Conservation (phyloP, 2,329 filamentous ascomycete species). For the Botryotinia globosa region DNA sequence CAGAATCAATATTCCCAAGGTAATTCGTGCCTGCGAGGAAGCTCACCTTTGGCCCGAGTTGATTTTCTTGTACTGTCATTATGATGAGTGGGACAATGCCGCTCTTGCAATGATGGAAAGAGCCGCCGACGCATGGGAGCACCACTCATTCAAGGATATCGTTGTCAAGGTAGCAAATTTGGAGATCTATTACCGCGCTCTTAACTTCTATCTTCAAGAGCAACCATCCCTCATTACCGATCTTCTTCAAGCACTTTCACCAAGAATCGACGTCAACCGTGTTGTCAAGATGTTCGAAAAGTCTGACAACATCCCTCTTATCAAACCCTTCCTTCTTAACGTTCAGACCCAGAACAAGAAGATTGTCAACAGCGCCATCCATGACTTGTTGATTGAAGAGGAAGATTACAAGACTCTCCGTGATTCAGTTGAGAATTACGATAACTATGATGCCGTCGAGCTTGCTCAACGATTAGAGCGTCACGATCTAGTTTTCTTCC, state of each 20-base stretch:
- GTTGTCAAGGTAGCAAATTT: constrained; percentile 96
- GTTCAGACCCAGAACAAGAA: constrained; percentile 98
- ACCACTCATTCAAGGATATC: constrained; percentile 99
- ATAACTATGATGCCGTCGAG: constrained; percentile 96
- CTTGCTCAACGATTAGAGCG: constrained; percentile 91
- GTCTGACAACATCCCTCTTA: constrained; percentile 94
- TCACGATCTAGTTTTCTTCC: constrained; percentile 98
- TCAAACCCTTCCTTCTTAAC: constrained; percentile 97
- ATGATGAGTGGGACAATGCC: constrained; percentile 97
- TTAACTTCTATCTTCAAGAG: constrained; percentile 97
- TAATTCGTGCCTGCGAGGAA: constrained; percentile 90
- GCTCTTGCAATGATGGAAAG: constrained; percentile 97
- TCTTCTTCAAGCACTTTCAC: constrained; percentile 84
- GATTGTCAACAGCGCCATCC: constrained; percentile 95
- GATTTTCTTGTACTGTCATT: constrained; percentile 97
- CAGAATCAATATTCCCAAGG: constrained; percentile 95
- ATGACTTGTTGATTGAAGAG: constrained; percentile 95
- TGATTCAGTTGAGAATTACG: constrained; percentile 97
- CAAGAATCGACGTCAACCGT: constrained; percentile 94
- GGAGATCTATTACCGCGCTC: constrained; percentile 96
- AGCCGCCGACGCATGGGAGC: constrained; percentile 96
- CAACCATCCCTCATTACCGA: constrained; percentile 96
- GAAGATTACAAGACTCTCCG: constrained; percentile 98
- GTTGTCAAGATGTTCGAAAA: constrained; percentile 99
- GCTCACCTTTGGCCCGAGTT: constrained; percentile 96